Evolutionary conservation across 148 eudicot genomes (phyloP).

Genomic region (Salicornia ramosissima): DNA sequence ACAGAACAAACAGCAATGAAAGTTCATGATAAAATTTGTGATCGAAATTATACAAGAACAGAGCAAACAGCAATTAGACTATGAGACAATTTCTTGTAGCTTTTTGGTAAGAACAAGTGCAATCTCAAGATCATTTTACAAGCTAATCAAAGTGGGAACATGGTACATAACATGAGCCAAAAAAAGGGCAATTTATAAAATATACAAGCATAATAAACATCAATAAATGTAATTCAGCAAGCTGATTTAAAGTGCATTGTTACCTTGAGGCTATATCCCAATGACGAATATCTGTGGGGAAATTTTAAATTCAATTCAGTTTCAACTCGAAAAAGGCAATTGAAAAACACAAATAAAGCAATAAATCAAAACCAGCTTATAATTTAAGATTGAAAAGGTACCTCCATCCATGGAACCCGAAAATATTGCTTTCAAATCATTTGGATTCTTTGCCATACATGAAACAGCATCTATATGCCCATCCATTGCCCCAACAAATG

Average conservation of each 20-base stretch:
- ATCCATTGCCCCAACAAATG: slow-evolving; percentile 90
- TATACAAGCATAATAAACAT: background rate
- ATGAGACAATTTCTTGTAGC: no score
- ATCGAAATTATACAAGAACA: no score
- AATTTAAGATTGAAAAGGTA: slow-evolving; percentile 17
- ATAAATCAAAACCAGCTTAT: background rate
- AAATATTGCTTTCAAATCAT: slow-evolving; percentile 70
- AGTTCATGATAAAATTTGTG: background rate
- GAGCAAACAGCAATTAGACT: background rate
- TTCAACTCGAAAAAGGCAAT: background rate
- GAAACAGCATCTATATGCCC: slow-evolving; percentile 79
- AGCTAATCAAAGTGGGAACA: background rate
- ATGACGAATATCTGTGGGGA: slow-evolving; percentile 82
- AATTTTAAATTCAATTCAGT: background rate
- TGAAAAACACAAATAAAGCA: background rate
- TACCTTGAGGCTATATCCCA: slow-evolving; percentile 98
- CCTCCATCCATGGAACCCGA: slow-evolving; percentile 98
- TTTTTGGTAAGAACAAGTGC: background rate
- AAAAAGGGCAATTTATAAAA: no score
- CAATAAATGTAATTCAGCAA: background rate
- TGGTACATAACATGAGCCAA: background rate
- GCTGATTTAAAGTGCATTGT: slow-evolving; percentile 4
- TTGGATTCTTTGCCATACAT: slow-evolving; percentile 89
- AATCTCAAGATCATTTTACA: background rate
- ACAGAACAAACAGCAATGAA: background rate